Base-by-base conservation (phyloP, 1,139 yeast genomes). In the Geotrichum macrosporum region DNA sequence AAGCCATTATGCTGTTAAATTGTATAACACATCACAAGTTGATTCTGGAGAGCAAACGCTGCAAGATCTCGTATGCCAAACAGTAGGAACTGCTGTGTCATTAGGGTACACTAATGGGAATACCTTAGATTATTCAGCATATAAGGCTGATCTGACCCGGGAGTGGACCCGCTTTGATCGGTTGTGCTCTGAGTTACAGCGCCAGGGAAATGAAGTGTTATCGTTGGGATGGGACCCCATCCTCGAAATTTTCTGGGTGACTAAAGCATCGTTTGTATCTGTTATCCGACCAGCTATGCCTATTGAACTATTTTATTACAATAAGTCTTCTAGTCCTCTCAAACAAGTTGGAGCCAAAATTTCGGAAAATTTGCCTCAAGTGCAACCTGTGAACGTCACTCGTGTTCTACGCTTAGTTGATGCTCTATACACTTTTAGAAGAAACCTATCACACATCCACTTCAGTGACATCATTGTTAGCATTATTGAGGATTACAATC, bases 161-260 rank as follows among this genome's bases (percentile, higher is more conserved):
- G 75, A 74, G 52, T 82, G 89, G 87, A 66, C 72, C 41, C 75
- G 78, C 53, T 73, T 84, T 47, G 77, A 76, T 50, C 71, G 81
- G 3, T 66, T 83, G 30, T 81, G 89, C 60, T 79, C 76, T 49
- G 94, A 86, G 57, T 72, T 84, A 48, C 75, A 73, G 51, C 79
- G 75, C 46, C 72, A 73, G 44, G 71, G 78, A 33, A 73, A 74
- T 50, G 92, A 84, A 58, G 73, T 81, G 1, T 61, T 78, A 21
- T 65, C 73, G 1, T 53, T 77, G 13, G 66, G 64, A 16, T 55
- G 55, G 48, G 59, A 55, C 41, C 44, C 53, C 2, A 38, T 41
- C 12, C 41, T 41, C 4, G 54, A 51, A 20, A 30, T 44, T 2
- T 40, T 54, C n/a, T 53, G 51, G 42, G 45, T 55, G 4, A 39